Conservation (phyloP, 1,284 basidiomycete species). For the Hemileia vastatrix region DNA sequence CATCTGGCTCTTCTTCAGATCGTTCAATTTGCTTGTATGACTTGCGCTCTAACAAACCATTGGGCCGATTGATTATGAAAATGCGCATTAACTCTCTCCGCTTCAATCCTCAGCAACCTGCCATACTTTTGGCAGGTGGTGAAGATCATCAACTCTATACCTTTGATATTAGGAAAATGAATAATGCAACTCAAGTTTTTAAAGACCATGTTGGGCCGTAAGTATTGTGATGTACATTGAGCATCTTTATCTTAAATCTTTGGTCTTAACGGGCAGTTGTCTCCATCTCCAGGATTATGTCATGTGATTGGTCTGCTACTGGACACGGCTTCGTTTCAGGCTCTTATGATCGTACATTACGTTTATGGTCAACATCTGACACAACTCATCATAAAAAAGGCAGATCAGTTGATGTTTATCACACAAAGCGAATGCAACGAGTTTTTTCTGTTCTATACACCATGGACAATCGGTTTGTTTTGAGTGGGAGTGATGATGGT, state of each 20-base stretch:
- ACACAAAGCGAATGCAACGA: conserved; percentile 98
- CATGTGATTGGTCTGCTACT: conserved; percentile 56
- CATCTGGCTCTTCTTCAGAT: conserved; percentile 67
- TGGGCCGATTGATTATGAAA: conserved; percentile 81
- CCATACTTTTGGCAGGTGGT: conserved; percentile 77
- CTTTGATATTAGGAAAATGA: conserved; percentile 83
- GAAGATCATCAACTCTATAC: conserved; percentile 99
- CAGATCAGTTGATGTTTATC: conserved; percentile 78
- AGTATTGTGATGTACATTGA: no score
- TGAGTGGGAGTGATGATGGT: conserved; percentile 92
- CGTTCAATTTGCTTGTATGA: conserved; percentile 94
- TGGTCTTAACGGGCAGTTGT: background rate
- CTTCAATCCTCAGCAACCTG: conserved; percentile 94
- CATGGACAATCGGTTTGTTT: conserved; percentile 80
- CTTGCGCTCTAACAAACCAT: conserved; percentile 86
- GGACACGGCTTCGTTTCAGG: conserved; percentile 94
- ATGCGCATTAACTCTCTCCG: conserved; percentile 69
- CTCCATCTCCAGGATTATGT: conserved; percentile 18
- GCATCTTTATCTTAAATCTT: background rate
- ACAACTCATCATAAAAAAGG: conserved; percentile 47
- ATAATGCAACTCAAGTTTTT: conserved; percentile 81
- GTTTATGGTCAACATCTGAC: conserved; percentile 82
- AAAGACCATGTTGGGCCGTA: conserved; percentile 87
- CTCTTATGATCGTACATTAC: conserved; percentile 86
- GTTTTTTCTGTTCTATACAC: conserved; percentile 58